These are phyloP conservation scores for Trichocladium antarcticum DNA, from an alignment of 495 filamentous ascomycete species.

Conservation along the genomic window DNA sequence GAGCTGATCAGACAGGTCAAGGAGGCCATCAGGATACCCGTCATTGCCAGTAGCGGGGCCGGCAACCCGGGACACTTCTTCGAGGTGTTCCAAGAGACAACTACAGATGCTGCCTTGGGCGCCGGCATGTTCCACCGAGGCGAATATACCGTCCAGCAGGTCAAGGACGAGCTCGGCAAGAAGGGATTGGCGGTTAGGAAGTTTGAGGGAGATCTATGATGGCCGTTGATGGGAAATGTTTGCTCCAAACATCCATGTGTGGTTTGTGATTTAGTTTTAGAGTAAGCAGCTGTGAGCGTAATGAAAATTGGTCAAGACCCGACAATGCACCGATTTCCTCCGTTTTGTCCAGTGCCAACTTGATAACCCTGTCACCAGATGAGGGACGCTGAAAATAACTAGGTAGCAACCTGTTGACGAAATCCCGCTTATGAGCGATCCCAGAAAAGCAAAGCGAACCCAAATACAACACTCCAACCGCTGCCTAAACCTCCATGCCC, in stretches of 20 bases:
- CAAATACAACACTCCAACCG: background rate
- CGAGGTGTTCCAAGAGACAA: conserved; percentile 78
- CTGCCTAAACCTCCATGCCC: conserved; percentile 61
- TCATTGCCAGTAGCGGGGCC: conserved; percentile 90
- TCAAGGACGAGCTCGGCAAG: conserved; percentile 71
- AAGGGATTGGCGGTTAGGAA: conserved; percentile 64
- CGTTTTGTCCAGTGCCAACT: no score
- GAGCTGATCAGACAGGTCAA: conserved; percentile 88
- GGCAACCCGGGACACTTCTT: conserved; percentile 81
- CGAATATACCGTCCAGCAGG: conserved; percentile 87
- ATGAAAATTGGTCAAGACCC: no score
- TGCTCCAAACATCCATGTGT: background rate
- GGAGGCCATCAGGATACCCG: conserved; percentile 69
- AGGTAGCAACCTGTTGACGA: no score
- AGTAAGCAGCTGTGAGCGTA: no score
- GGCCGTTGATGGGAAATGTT: background rate
- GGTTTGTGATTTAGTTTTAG: background rate
- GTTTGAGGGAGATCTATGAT: conserved; percentile 47
- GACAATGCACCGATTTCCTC: no score
- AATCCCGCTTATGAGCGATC: background rate
- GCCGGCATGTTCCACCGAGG: conserved; percentile 96
- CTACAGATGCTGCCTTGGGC: conserved; percentile 83
- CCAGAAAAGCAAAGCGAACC: conserved; percentile 12
- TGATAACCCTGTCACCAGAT: no score
- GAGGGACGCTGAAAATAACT: no score